phyloP scores from a whole-genome alignment of 2,329 filamentous ascomycete genomes.

The Nakataea oryzae region DNA sequence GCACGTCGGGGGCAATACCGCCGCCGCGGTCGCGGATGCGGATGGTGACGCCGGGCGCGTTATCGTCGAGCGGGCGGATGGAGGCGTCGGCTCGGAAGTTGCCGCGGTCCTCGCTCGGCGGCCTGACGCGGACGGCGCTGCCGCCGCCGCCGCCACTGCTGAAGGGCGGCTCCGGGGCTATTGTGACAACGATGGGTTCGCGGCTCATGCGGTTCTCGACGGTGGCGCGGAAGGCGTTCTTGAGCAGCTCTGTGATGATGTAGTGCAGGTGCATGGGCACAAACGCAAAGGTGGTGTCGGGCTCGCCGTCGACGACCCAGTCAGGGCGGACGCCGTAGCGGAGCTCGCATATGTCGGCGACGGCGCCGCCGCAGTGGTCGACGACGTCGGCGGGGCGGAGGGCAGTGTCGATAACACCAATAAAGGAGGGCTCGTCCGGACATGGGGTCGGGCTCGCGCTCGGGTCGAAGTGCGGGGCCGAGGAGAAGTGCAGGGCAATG shows the following conservation, averaged over 20 bases:
- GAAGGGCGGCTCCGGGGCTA: slow-evolving; percentile 55
- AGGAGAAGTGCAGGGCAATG: slow-evolving; percentile 71
- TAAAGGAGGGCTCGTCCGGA: slow-evolving; percentile 55
- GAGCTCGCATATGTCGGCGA: slow-evolving; percentile 92
- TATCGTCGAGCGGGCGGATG: slow-evolving; percentile 49
- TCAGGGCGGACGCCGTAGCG: slow-evolving; percentile 84
- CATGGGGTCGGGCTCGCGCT: slow-evolving; percentile 37
- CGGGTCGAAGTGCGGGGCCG: slow-evolving; percentile 58
- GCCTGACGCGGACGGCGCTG: slow-evolving; percentile 21
- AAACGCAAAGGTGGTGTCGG: slow-evolving; percentile 81
- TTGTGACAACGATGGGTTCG: slow-evolving; percentile 84
- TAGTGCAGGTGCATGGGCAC: slow-evolving; percentile 96
- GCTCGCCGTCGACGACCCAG: slow-evolving; percentile 74
- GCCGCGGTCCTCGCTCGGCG: slow-evolving; percentile 26
- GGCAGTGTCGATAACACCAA: slow-evolving; percentile 86
- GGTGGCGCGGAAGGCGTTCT: slow-evolving; percentile 91
- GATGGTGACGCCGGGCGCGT: slow-evolving; percentile 81
- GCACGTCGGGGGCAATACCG: slow-evolving; percentile 75
- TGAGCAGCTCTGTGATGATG: slow-evolving; percentile 90
- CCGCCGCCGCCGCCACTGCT: slow-evolving; percentile 9
- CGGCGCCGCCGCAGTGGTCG: slow-evolving; percentile 76
- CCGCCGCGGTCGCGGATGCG: slow-evolving; percentile 92
- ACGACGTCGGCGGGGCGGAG: slow-evolving; percentile 74
- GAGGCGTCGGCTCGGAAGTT: slow-evolving; percentile 27
- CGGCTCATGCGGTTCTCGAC: slow-evolving; percentile 72